Evolutionary conservation across 106 monocot genomes (phyloP), one percentile per base, ranked within the genome.

Genomic region (Allium fistulosum): DNA sequence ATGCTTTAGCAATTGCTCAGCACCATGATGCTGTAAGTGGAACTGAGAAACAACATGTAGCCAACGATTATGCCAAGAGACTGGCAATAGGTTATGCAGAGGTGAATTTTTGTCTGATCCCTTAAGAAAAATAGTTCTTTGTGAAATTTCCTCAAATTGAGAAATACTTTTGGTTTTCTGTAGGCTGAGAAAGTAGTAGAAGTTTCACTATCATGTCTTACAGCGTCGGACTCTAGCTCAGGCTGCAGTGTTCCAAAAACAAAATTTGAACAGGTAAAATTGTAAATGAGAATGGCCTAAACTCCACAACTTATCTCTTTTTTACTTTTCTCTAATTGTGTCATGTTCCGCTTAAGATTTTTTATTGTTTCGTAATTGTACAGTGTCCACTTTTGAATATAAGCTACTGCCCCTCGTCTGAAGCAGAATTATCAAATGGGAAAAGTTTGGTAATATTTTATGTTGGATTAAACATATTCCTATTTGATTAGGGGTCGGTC

Each of bases 21-120:
- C 99, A 99, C 80, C 99, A 99, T 76, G 99, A 99, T 81, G 99
- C 99, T 46, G 87, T 99, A 57, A 93, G 74, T 77, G 99, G 99
- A 77, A 99, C 99, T 77, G 89, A 87, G 59, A 90, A 93, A 56
- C 99, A 99, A 61, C 99, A 99, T 78, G 93, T 93, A 11, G 93
- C 99, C 66, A 60, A 90, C 85, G 99, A 99, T 74, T 99, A 99
- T 83, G 87, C 90, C 16, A 99, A 90, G 71, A 63, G 99, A 66
- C 67, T 99, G 17, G 76, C 74, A 26, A 87, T 93, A 72, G 93
- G 99, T 57, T 93, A 90, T 80, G 28, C 60, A 48, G 80, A 99
- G 87, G 99, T 99, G 63, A 76, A 12, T 7, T 68, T 71, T 46
- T 13, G 51, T 49, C 51, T 65, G n/a, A 10, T 17, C 13, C 46